Evolutionary conservation across 495 filamentous ascomycete species (phyloP).

Genomic region (Neurospora sp.): DNA sequence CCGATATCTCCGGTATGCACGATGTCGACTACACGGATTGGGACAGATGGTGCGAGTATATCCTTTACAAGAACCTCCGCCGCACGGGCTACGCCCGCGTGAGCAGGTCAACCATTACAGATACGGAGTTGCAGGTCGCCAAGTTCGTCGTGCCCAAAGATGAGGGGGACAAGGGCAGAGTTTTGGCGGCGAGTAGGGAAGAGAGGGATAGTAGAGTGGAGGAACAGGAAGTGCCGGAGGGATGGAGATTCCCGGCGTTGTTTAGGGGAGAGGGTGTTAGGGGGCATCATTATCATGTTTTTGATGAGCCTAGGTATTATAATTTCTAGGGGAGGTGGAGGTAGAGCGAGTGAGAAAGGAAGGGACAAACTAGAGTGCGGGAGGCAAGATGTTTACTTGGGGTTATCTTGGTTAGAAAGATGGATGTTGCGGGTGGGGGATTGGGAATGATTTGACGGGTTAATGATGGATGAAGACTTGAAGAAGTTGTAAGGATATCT

Average conservation of each 20-base stretch:
- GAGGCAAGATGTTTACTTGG: too few species aligned
- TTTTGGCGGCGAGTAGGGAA: slow-evolving; percentile 19
- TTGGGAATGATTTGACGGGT: not conserved
- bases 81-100: slow-evolving; percentile 85
- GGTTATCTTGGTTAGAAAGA: too few species aligned
- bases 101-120: slow-evolving; percentile 82
- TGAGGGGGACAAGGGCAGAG: slow-evolving; percentile 46
- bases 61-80: slow-evolving; percentile 83
- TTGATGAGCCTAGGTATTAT: slow-evolving; percentile 80
- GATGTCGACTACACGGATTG: slow-evolving; percentile 91
- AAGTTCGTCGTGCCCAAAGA: slow-evolving; percentile 82
- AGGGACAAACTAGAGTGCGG: too few species aligned
- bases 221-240: slow-evolving; percentile 59
- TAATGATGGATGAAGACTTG: not conserved
- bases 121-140: slow-evolving; percentile 94
- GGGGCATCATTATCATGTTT: slow-evolving; percentile 92
- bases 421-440: too few species aligned
- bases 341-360: too few species aligned
- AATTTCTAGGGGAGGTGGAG: slow-evolving; percentile 16
- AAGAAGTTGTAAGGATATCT: not conserved
- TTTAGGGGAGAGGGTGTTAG: slow-evolving; percentile 82
- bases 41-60: slow-evolving; percentile 99
- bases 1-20: slow-evolving; percentile 77
- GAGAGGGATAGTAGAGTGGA: slow-evolving; percentile 35
- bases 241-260: slow-evolving; percentile 74